Conservation (phyloP, 352 stramenopile genomes). For the Phytophthora melonis region DNA sequence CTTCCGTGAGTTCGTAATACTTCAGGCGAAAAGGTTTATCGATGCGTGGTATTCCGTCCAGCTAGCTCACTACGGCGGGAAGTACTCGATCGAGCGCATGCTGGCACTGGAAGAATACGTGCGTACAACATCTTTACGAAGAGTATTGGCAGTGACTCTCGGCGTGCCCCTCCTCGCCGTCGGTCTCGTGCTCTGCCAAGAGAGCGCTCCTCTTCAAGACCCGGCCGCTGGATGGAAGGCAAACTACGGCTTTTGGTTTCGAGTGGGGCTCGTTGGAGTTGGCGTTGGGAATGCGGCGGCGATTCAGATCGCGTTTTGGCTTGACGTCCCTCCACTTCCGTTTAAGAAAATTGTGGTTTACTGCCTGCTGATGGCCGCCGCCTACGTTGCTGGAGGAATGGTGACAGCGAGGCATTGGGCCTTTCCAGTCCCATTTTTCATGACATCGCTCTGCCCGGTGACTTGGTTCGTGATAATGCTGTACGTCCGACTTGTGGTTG, state of each 20-base stretch:
- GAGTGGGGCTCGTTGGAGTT: conserved; percentile 17
- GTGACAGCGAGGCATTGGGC: conserved; percentile 22
- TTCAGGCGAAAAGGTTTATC: neutral
- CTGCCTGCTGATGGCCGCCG: conserved; percentile 10
- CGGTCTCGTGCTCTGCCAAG: conserved; percentile 26
- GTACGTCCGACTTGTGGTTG: conserved; percentile 23
- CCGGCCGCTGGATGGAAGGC: conserved; percentile 20
- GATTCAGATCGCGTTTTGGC: conserved; percentile 22
- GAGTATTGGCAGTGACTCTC: conserved; percentile 20
- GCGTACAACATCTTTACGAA: conserved; percentile 13
- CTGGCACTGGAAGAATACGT: conserved; percentile 37
- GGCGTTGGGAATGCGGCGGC: conserved; percentile 16
- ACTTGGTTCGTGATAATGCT: conserved; percentile 15
- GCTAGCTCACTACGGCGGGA: conserved; percentile 28
- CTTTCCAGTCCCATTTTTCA: conserved; percentile 37
- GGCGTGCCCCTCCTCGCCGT: conserved; percentile 19
- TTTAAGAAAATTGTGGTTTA: conserved; percentile 16
- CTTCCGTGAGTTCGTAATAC: neutral
- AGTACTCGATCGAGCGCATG: conserved; percentile 37
- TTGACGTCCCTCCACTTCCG: conserved; percentile 23
- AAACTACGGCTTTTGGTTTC: conserved; percentile 39
- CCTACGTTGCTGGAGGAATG: conserved; percentile 26
- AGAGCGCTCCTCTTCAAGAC: conserved; percentile 32
- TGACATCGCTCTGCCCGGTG: conserved; percentile 14
- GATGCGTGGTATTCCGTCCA: conserved; percentile 14